Conservation (phyloP, 176 grass and related monocot genomes). For the Zea luxurians region DNA sequence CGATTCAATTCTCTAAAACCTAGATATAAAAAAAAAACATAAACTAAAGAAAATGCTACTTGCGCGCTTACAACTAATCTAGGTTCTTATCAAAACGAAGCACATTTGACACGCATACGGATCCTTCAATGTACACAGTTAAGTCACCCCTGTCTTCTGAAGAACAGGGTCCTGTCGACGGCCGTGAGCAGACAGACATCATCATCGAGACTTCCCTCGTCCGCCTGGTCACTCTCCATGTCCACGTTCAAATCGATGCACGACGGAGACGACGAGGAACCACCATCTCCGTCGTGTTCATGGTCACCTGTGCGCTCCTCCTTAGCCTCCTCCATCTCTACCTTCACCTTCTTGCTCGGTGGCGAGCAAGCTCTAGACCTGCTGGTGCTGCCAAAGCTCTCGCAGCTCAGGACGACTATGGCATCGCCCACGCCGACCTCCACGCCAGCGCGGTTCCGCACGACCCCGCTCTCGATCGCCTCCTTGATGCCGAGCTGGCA, state of each 20-base stretch:
- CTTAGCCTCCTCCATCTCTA: conserved; percentile 23
- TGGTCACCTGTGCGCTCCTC: conserved; percentile 32
- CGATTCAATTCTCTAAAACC: conserved; percentile 16
- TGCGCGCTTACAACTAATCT: conserved; percentile 20
- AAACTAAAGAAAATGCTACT: conserved; percentile 21
- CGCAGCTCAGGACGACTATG: conserved; percentile 73
- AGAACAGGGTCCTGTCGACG: conserved; percentile 67
- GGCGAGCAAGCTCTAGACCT: conserved; percentile 59
- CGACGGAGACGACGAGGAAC: conserved; percentile 19
- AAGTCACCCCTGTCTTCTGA: conserved; percentile 56
- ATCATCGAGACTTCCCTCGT: conserved; percentile 22
- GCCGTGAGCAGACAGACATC: conserved; percentile 58
- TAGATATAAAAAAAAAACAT: neutral
- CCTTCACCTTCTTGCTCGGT: conserved; percentile 40
- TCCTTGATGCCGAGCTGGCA: conserved; percentile 58
- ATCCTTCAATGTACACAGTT: conserved; percentile 34
- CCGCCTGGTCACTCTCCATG: conserved; percentile 38
- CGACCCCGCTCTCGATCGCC: conserved; percentile 62
- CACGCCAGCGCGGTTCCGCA: conserved; percentile 41
- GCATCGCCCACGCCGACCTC: conserved; percentile 66
- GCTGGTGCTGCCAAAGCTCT: conserved; percentile 47
- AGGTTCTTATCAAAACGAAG: neutral
- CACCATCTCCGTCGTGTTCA: conserved; percentile 22
- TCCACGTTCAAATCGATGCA: conserved; percentile 87
- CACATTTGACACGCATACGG: neutral